Evolutionary conservation across 192 early-diverging fungal genomes (phyloP).

Genomic region (Coemansia guatemalensis): DNA sequence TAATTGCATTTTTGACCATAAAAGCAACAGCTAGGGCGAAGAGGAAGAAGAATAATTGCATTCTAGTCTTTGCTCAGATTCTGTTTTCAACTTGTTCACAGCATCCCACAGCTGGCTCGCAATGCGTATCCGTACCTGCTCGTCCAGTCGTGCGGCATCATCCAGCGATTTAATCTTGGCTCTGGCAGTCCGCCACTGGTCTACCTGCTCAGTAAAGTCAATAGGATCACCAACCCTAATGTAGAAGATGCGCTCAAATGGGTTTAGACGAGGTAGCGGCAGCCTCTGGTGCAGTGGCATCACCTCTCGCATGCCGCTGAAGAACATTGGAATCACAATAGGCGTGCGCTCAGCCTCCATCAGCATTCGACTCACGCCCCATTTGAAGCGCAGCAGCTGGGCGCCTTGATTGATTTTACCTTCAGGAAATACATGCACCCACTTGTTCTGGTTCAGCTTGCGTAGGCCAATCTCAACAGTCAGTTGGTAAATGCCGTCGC

Average conservation of each 20-base stretch:
- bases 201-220: slow-evolving; percentile 62
- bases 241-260: slow-evolving; percentile 55
- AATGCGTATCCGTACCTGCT: slow-evolving; percentile 31
- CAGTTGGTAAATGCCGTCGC: slow-evolving; percentile 83
- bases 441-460: slow-evolving; percentile 63
- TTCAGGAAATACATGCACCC: slow-evolving; percentile 93
- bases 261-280: slow-evolving; percentile 47
- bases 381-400: slow-evolving; percentile 61
- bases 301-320: slow-evolving; percentile 64
- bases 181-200: slow-evolving; percentile 49
- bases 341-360: slow-evolving; percentile 75
- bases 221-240: slow-evolving; percentile 75
- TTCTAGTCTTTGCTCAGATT: neutral
- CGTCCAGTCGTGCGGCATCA: slow-evolving; percentile 27
- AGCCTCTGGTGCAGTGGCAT: slow-evolving; percentile 55
- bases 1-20: too few species aligned
- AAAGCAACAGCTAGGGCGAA: too few species aligned
- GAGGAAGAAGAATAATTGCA: too few species aligned
- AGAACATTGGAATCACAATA: slow-evolving; percentile 71
- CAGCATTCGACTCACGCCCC: slow-evolving; percentile 84
- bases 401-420: slow-evolving; percentile 65
- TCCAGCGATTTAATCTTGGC: slow-evolving; percentile 16
- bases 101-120: slow-evolving; percentile 27
- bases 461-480: slow-evolving; percentile 76
- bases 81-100: slow-evolving; percentile 22